Evolutionary conservation across 2,329 filamentous ascomycete species (phyloP).

Genomic region (Botrytis medusae): DNA sequence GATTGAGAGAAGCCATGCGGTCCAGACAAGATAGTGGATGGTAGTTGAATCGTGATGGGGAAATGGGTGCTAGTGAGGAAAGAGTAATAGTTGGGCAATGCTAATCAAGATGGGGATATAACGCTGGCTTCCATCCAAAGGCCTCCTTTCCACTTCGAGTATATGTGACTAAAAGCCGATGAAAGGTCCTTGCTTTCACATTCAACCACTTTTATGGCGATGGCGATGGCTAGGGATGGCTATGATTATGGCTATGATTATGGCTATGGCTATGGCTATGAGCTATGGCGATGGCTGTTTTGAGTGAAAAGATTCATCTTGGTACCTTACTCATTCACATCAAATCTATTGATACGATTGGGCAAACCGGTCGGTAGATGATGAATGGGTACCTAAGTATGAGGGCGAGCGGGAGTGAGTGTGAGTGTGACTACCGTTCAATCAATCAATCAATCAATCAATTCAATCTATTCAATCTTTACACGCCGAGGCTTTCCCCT

Average conservation of each 20-base stretch:
- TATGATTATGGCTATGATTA: neutral
- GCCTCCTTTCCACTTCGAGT: neutral
- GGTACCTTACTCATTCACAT: neutral
- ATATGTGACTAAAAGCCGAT: neutral
- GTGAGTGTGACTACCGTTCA: neutral
- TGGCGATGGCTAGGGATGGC: neutral
- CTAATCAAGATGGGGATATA: neutral
- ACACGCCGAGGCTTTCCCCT: neutral
- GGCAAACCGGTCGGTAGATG: neutral
- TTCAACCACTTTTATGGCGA: neutral
- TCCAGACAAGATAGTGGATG: constrained; percentile 8
- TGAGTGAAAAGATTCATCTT: neutral
- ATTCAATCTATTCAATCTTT: neutral
- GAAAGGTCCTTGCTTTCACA: neutral
- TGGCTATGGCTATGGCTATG: no score
- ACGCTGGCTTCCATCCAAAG: fast-evolving
- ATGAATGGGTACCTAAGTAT: neutral
- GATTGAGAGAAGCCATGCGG: neutral
- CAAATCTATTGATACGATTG: neutral
- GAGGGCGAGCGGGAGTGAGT: no score
- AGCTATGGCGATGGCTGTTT: neutral
- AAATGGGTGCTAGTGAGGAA: neutral
- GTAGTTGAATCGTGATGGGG: neutral
- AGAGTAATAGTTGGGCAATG: fast-evolving
- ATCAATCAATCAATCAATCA: neutral